Base-by-base conservation (phyloP, 2,329 filamentous ascomycete species). In the Exophiala bonariae region DNA sequence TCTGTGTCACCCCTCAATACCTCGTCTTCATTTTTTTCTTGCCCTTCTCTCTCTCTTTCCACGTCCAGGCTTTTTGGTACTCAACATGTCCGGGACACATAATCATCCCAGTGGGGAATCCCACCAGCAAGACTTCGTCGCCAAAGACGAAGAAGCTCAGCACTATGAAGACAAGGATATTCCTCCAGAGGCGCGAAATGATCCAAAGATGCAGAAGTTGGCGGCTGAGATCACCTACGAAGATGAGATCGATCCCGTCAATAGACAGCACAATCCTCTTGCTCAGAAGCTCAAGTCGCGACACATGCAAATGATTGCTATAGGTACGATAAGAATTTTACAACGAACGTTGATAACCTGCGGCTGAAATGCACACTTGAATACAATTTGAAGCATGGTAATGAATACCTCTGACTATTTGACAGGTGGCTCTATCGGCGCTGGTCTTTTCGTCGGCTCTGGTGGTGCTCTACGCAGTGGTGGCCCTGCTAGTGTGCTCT, bases 361-460 rank as follows among this genome's bases (percentile, higher is more conserved):
- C 34, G 32, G 20, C 42, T 43, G 41, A 19, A 14, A 8, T 36
- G 9, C 23, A 11, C 23, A 11, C 23, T 11, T 6, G 23, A 6
- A 26, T 26, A 11, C 6, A 26, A 11, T 26, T 6, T 26, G 23
- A 26, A 26, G 23, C 23, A 26, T 6, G 23, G 23, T n/a, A n/a
- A n/a, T n/a, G n/a, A n/a, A n/a, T n/a, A n/a, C n/a, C n/a, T n/a
- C n/a, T n/a, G n/a, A n/a, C n/a, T 26, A 8, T 44, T 2, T 16
- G 19, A 23, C 30, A 49, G 63, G 63, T 32, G 60, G 61, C 3
- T 61, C 60, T 26, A 66, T 66, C 43, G 66, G 66, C 19, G 65
- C 64, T 28, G 66, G 66, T 49, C 58, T 69, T 9, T 69, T 69
- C 52, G 64, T 69, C 47, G 63, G 66, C 38, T 66, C 63, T 8